A percentile compares a stretch with the other conserved stretches of the same genome.
These are phyloP conservation scores for Kodamaea nitidulidarum DNA, from an alignment of 805 yeast genomes.

Conservation along the genomic window DNA sequence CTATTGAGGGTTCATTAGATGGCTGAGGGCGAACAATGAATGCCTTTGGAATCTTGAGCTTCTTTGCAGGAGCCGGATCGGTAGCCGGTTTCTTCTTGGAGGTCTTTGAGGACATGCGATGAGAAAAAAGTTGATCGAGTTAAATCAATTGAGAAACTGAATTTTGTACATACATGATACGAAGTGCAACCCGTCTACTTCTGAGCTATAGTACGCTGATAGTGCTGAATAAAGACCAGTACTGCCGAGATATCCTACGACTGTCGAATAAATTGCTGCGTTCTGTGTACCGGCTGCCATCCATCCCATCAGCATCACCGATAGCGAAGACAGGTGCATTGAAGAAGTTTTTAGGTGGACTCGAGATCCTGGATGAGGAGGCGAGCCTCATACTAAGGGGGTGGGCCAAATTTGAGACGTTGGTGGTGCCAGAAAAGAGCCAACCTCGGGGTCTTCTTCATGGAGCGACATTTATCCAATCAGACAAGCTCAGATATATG, in stretches of 20 bases:
- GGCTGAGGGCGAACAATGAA: slow-evolving; percentile 37
- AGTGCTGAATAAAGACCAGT: slow-evolving; percentile 7
- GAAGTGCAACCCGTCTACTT: background rate
- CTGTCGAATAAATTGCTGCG: background rate
- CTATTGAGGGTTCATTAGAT: background rate
- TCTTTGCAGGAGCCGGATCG: slow-evolving; percentile 23
- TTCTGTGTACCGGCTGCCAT: slow-evolving; percentile 3
- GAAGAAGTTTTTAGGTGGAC: slow-evolving; percentile 22
- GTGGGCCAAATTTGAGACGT: slow-evolving; percentile 17
- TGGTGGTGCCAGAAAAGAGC: background rate
- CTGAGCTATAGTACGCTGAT: slow-evolving; percentile 1
- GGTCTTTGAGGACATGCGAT: slow-evolving; percentile 20
- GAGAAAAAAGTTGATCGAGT: background rate
- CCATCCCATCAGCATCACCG: background rate
- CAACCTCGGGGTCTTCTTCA: background rate
- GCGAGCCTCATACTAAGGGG: slow-evolving; percentile 28
- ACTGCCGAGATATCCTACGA: slow-evolving; percentile 3
- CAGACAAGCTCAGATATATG: slow-evolving; percentile 22
- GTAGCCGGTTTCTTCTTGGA: slow-evolving; percentile 21
- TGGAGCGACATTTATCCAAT: slow-evolving; percentile 3
- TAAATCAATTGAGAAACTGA: no score
- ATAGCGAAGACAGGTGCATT: slow-evolving; percentile 16
- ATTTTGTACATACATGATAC: background rate
- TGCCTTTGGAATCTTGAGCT: slow-evolving; percentile 37
- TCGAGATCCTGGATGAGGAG: slow-evolving; percentile 22